Conservation (phyloP, 1,284 basidiomycete species). For the Heterobasidion parviporum region DNA sequence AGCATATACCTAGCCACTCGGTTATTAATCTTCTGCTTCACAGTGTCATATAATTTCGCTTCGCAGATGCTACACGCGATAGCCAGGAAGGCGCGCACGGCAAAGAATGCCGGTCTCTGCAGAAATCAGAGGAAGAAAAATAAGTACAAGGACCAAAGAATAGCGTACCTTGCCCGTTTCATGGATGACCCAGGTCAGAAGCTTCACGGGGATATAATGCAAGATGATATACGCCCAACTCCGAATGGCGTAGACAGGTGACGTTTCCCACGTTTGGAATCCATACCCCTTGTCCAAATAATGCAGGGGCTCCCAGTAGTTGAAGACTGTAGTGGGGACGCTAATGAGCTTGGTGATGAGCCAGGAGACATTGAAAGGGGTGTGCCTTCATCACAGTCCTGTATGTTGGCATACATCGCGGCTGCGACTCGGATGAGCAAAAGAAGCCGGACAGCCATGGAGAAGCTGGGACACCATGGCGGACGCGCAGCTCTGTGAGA, state of each 20-base stretch:
- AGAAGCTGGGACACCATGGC: constrained; percentile 81
- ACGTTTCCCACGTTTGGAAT: constrained; percentile 98
- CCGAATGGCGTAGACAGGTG: constrained; percentile 83
- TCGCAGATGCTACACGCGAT: constrained; percentile 74
- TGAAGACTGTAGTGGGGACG: constrained; percentile 64
- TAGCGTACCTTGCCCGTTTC: constrained; percentile 23
- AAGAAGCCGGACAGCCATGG: constrained; percentile 76
- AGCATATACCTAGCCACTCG: constrained; percentile 88
- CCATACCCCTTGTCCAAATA: constrained; percentile 78
- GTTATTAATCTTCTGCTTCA: constrained; percentile 80
- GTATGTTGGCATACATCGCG: constrained; percentile 94
- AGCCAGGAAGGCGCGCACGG: constrained; percentile 75
- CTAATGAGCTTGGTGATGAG: neutral
- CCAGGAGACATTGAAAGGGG: neutral
- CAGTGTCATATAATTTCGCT: constrained; percentile 77
- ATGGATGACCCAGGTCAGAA: constrained; percentile 14
- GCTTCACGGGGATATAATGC: constrained; percentile 52
- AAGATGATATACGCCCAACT: constrained; percentile 91
- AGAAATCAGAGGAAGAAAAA: neutral
- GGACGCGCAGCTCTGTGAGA: constrained; percentile 48
- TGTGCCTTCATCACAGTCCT: constrained; percentile 95
- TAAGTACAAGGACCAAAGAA: neutral
- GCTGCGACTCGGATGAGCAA: constrained; percentile 77
- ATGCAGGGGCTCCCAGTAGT: constrained; percentile 98
- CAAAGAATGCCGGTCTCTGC: constrained; percentile 83